A percentile compares a stretch with the other conserved stretches of the same genome.
Conservation (phyloP, 345 rosid species). For the Cardiospermum halicacabum region DNA sequence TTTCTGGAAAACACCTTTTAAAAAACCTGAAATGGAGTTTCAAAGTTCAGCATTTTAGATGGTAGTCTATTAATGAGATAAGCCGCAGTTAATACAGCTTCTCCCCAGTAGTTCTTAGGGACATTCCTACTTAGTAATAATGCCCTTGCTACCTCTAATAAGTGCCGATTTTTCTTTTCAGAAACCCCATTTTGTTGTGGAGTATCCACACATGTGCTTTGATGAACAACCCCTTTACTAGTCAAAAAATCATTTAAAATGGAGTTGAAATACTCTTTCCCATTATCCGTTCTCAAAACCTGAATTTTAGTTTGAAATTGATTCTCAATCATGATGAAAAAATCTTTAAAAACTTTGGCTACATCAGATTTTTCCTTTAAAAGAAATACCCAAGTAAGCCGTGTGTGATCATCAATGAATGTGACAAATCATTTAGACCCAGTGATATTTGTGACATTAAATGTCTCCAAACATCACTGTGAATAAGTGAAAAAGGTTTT, state of each 20-base stretch:
- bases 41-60: not conserved
- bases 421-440: too few species aligned
- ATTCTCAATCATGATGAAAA: not conserved
- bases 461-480: too few species aligned
- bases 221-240: too few species aligned
- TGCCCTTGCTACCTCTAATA: not conserved
- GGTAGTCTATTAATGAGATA: not conserved
- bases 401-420: not conserved
- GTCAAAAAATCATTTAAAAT: too few species aligned
- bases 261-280: too few species aligned
- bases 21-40: not conserved
- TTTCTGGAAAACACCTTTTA: too few species aligned
- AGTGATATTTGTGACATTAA: too few species aligned
- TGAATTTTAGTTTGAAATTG: not conserved
- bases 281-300: not conserved
- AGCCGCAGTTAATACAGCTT: not conserved
- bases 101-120: not conserved
- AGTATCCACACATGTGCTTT: too few species aligned
- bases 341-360: not conserved
- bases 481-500: not conserved
- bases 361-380: not conserved
- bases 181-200: too few species aligned
- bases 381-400: not conserved
- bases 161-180: not conserved
- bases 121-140: not conserved